These are phyloP conservation scores for Rhododendron ovatum DNA, from an alignment of 148 eudicot genomes.

Conservation along the genomic window DNA sequence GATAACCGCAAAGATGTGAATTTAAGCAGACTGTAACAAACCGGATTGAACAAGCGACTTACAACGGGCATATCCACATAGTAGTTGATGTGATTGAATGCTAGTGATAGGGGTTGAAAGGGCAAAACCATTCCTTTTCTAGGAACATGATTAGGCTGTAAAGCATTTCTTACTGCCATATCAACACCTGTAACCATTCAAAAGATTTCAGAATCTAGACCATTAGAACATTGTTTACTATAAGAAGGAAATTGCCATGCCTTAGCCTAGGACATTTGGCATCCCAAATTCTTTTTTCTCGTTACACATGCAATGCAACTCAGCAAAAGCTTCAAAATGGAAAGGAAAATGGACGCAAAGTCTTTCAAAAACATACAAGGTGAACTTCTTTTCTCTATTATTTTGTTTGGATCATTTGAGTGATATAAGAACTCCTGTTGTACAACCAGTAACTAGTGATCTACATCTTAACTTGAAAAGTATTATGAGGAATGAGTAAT, in stretches of 20 bases:
- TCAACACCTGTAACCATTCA: conserved; percentile 10
- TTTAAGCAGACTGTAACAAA: not conserved
- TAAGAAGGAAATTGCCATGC: not conserved
- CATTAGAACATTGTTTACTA: not conserved
- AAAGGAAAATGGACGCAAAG: conserved; percentile 1
- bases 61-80: conserved; percentile 65
- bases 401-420: not conserved
- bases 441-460: not conserved
- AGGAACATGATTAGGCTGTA: conserved; percentile 2
- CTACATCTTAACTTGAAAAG: not conserved
- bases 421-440: not conserved
- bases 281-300: not conserved
- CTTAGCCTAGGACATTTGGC: not conserved
- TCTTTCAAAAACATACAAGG: not conserved
- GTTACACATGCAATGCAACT: not conserved
- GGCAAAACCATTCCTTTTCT: conserved; percentile 61
- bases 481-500: not conserved
- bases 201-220: not conserved
- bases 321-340: not conserved
- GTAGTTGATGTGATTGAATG: conserved; percentile 59
- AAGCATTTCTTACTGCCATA: conserved; percentile 18
- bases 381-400: not conserved
- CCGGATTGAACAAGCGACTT: conserved; percentile 15
- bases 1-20: not conserved
- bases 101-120: conserved; percentile 58